These are phyloP conservation scores for Rosa lucieae DNA, from an alignment of 306 rosid species.

Conservation along the genomic window DNA sequence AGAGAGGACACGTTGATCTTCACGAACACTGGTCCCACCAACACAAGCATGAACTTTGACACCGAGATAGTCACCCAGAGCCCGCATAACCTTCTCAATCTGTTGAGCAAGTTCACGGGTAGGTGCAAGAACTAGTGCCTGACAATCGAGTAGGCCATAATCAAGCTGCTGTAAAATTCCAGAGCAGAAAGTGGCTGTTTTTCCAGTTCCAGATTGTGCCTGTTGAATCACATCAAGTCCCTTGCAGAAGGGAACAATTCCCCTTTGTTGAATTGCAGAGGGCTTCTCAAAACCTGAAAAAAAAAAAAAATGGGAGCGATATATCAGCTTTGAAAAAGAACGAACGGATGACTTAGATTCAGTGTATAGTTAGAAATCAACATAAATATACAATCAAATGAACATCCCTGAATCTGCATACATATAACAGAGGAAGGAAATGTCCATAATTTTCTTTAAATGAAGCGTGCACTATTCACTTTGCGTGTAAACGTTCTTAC, in stretches of 20 bases:
- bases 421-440: slow-evolving; percentile 2
- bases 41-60: slow-evolving; percentile 82
- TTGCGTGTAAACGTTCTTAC: neutral
- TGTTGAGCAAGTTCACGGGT: slow-evolving; percentile 81
- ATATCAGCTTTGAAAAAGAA: slow-evolving; percentile 14
- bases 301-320: neutral
- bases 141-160: slow-evolving; percentile 64
- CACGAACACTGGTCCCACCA: slow-evolving; percentile 73
- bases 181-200: slow-evolving; percentile 78
- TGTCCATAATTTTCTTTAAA: neutral
- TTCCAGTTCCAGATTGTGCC: slow-evolving; percentile 81
- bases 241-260: slow-evolving; percentile 75
- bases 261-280: slow-evolving; percentile 82
- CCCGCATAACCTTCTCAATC: slow-evolving; percentile 80
- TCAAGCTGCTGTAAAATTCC: slow-evolving; percentile 78
- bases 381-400: neutral
- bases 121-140: slow-evolving; percentile 77
- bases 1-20: slow-evolving; percentile 59
- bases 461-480: neutral
- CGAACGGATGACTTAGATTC: neutral
- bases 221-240: slow-evolving; percentile 78
- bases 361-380: neutral
- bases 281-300: slow-evolving; percentile 77
- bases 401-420: too few species aligned
- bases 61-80: slow-evolving; percentile 70